Base-by-base conservation (phyloP, 495 filamentous ascomycete genomes). In the Daldinia vernicosa region DNA sequence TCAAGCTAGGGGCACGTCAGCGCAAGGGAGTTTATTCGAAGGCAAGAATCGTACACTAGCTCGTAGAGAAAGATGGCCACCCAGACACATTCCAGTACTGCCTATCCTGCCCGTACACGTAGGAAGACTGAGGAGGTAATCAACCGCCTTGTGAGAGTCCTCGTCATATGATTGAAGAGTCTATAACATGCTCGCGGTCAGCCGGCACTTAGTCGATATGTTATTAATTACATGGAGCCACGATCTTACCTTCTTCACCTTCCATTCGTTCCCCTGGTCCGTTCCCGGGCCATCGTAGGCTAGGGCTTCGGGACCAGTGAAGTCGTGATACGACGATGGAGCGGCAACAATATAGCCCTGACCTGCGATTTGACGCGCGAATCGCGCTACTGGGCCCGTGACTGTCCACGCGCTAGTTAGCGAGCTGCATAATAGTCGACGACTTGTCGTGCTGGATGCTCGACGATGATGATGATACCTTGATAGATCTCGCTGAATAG, bases 401-500 rank as follows among this genome's bases (percentile, higher is more conserved):
- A 98, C 94, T 97, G 56, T 64, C 14, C 64, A 56, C 50, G 51
- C 24, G 62, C 60, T 61, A 63, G 19, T 54, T 59, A 76, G 61
- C 57, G 19, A 60, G 61, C 66, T 59, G 50, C 47, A 72, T 66
- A 55, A 55, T 30, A 32, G 22, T 40, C 30, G 63, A 35, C 39
- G 61, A 66, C 52, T 30, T 60, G 54, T 35, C 28, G 35, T 50
- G 24, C 27, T 32, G 11, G 26, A 37, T 63, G 15, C 15, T 35
- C 30, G 27, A 37, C 19, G 61, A 56, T 68, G 28, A 55, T 58
- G 60, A 70, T 62, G 67, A 50, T 71, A 93, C 93, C 94, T 89
- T 98, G 94, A 75, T 98, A 98, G 71, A 98, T 98, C 81, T 98
- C 94, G 77, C 91, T 94, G 79, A 97, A 98, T 45, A 97, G 82